These are phyloP conservation scores for Salvia splendens DNA, from an alignment of 257 asterid genomes.

Conservation along the genomic window DNA sequence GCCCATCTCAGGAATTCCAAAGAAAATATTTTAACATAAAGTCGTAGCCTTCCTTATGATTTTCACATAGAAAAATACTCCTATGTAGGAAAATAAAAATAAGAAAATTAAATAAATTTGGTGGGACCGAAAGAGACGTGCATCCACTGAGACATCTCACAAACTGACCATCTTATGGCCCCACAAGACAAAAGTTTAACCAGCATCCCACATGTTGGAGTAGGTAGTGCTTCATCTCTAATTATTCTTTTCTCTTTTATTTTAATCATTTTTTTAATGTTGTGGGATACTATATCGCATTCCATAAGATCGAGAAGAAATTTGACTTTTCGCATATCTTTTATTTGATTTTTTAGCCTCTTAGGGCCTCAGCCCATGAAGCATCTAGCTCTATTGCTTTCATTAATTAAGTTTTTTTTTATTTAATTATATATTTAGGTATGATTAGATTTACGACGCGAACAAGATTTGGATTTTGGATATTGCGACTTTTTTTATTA, in stretches of 20 bases:
- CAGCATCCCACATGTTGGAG: constrained; percentile 78
- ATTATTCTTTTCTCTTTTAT: constrained; percentile 33
- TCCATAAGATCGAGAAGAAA: neutral
- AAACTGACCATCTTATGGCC: constrained; percentile 51
- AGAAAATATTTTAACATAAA: neutral
- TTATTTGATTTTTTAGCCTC: neutral
- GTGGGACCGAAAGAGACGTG: constrained; percentile 45
- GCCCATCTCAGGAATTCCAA: constrained; percentile 13
- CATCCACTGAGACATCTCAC: constrained; percentile 47
- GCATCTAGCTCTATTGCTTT: neutral
- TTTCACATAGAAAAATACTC: no score
- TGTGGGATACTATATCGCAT: neutral
- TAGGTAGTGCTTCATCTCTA: constrained; percentile 57
- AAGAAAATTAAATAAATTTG: no score
- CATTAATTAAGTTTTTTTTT: no score
- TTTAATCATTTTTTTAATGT: neutral
- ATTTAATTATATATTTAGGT: no score
- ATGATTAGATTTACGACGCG: no score
- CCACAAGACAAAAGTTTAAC: constrained; percentile 57
- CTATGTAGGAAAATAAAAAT: neutral
- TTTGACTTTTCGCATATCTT: neutral
- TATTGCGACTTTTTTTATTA: no score
- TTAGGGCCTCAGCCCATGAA: constrained; percentile 25
- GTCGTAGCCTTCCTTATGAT: neutral
- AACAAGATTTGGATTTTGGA: no score